phyloP scores from a whole-genome alignment of 1,284 basidiomycete species.

The Dichomitus squalens region DNA sequence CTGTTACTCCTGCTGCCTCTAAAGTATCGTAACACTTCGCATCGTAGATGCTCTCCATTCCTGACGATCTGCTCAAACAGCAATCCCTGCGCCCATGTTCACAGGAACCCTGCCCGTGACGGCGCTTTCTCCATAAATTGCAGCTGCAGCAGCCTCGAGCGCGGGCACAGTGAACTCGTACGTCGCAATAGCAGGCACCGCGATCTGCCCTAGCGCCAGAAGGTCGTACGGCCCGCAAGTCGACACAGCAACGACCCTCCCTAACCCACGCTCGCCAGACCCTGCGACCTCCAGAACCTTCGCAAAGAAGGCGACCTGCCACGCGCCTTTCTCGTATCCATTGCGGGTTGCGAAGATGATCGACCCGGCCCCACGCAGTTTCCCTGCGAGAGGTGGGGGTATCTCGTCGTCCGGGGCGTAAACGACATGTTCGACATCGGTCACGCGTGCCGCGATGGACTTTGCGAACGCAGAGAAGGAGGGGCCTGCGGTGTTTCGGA shows the following conservation, averaged over 20 bases:
- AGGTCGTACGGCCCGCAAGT: conserved; percentile 67
- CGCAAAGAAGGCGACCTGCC: conserved; percentile 53
- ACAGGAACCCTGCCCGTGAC: conserved; percentile 45
- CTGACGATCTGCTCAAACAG: background rate
- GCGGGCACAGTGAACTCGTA: conserved; percentile 61
- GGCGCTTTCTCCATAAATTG: conserved; percentile 45
- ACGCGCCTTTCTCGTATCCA: conserved; percentile 48
- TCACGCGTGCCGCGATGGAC: conserved; percentile 37
- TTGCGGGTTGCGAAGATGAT: conserved; percentile 62
- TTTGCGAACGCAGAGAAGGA: conserved; percentile 54
- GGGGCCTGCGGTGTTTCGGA: conserved; percentile 58
- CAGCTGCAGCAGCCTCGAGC: conserved; percentile 44
- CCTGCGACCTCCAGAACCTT: conserved; percentile 30
- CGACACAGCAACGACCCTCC: conserved; percentile 49
- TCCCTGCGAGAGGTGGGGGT: conserved; percentile 21
- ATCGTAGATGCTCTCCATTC: too few relatives aligned
- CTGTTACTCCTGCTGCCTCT: too few relatives aligned
- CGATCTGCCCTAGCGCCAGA: conserved; percentile 28
- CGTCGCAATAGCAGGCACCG: conserved; percentile 42
- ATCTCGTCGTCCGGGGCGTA: conserved; percentile 39
- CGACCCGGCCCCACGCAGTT: conserved; percentile 28
- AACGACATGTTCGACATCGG: conserved; percentile 45
- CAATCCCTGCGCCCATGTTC: background rate
- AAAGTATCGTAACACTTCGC: too few relatives aligned
- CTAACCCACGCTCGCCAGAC: conserved; percentile 1